These are phyloP conservation scores for Akanthomyces lecanii DNA, from an alignment of 2,329 filamentous ascomycete species.

Conservation along the genomic window DNA sequence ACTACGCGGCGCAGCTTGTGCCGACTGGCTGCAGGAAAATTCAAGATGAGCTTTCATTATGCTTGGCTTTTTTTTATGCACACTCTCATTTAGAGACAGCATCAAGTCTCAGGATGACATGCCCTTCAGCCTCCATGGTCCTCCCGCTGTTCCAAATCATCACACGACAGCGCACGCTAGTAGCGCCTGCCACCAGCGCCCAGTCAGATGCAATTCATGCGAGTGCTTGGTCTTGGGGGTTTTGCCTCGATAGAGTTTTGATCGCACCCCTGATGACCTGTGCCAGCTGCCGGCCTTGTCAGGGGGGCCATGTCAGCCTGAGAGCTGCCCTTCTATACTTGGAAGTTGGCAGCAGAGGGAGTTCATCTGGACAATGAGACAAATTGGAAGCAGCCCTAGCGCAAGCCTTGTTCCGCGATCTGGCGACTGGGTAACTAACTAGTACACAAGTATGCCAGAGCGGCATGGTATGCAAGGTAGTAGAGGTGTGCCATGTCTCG, in stretches of 20 bases:
- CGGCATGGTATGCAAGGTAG: too few relatives aligned
- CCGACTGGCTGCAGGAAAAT: not conserved
- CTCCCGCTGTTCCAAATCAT: not conserved
- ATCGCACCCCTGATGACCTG: not conserved
- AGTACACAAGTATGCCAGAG: not conserved
- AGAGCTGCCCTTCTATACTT: not conserved
- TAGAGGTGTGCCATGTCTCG: not conserved
- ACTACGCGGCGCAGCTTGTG: not conserved
- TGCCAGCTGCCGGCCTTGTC: not conserved
- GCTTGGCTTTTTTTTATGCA: not conserved
- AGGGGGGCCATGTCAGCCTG: not conserved
- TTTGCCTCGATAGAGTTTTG: not conserved
- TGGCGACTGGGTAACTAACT: too few relatives aligned
- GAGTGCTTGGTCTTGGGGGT: not conserved
- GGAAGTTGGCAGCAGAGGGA: not conserved
- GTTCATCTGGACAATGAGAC: not conserved
- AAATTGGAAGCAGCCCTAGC: too few relatives aligned
- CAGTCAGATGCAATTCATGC: slow-evolving; percentile 5
- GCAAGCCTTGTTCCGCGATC: too few relatives aligned
- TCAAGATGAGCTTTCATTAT: not conserved
- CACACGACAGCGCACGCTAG: slow-evolving; percentile 2
- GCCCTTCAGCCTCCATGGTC: not conserved
- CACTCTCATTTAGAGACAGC: not conserved
- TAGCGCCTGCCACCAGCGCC: not conserved
- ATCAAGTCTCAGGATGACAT: not conserved